phyloP scores from a whole-genome alignment of 1,284 basidiomycete genomes.

The Amylostereum chailletii region DNA sequence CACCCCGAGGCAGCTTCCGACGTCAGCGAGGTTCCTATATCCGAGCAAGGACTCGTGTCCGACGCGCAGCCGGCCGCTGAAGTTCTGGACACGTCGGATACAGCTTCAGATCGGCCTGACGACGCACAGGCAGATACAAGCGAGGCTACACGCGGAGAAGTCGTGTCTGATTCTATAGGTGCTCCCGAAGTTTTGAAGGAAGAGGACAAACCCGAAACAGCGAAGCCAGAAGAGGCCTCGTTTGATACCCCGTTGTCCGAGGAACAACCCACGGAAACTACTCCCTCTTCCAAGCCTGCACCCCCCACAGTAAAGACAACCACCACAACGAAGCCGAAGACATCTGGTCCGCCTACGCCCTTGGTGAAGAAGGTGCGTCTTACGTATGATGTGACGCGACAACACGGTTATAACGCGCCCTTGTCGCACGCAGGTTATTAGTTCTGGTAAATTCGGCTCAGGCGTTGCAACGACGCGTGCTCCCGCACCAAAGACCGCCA shows the following conservation, averaged over 20 bases:
- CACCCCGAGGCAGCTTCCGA: too few species aligned
- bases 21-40: too few species aligned
- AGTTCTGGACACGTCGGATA: too few species aligned
- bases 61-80: too few species aligned
- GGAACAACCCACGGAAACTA: constrained; percentile 16
- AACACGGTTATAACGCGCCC: constrained; percentile 14
- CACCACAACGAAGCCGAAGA: constrained; percentile 27
- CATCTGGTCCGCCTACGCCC: constrained; percentile 37
- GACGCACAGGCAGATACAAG: too few species aligned
- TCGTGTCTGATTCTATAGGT: too few species aligned
- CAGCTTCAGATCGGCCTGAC: too few species aligned
- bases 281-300: constrained; percentile 20
- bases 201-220: too few species aligned
- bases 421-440: constrained; percentile 43
- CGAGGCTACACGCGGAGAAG: too few species aligned
- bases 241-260: background rate
- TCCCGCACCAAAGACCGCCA: constrained; percentile 28
- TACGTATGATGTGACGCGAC: background rate
- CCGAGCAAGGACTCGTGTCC: too few species aligned
- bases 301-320: constrained; percentile 26
- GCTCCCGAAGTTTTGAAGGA: too few species aligned
- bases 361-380: constrained; percentile 56
- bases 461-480: constrained; percentile 44
- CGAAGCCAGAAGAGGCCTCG: too few species aligned
- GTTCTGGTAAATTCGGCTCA: constrained; percentile 58